Percentiles rank a stretch among this genome's conserved stretches.
phyloP scores from a whole-genome alignment of 1,139 yeast genomes.

The Maudiozyma humilis region DNA sequence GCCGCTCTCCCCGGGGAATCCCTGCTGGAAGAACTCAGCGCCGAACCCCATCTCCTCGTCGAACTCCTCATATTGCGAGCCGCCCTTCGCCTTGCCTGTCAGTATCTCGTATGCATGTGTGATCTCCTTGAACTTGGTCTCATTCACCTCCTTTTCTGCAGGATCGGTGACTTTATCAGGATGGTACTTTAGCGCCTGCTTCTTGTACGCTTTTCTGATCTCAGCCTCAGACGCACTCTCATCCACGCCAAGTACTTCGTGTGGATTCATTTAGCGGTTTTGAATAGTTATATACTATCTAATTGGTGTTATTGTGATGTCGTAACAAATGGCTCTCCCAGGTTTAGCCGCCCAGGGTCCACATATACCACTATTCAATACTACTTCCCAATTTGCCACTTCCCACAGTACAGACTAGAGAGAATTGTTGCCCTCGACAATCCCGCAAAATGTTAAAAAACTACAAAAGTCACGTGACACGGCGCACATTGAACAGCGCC shows the following conservation, averaged over 20 bases:
- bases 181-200: constrained; percentile 62
- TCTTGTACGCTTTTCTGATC: constrained; percentile 69
- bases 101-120: constrained; percentile 71
- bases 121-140: constrained; percentile 64
- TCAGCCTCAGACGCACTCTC: constrained; percentile 55
- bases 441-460: too few species aligned
- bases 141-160: constrained; percentile 54
- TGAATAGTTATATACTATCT: too few species aligned
- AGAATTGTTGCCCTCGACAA: too few species aligned
- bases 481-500: not conserved
- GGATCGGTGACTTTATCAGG: constrained; percentile 74
- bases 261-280: constrained; percentile 33
- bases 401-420: too few species aligned
- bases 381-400: too few species aligned
- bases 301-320: too few species aligned
- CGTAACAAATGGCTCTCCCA: too few species aligned
- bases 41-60: constrained; percentile 18
- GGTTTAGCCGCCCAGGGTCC: too few species aligned
- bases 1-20: not conserved
- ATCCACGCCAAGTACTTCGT: constrained; percentile 62
- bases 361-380: too few species aligned
- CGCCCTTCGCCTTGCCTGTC: constrained; percentile 52
- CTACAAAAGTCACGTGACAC: not conserved
- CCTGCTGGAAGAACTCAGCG: constrained; percentile 10
- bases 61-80: constrained; percentile 37